phyloP scores from a whole-genome alignment of 305 asterid genomes.

The Fraxinus greggii region DNA sequence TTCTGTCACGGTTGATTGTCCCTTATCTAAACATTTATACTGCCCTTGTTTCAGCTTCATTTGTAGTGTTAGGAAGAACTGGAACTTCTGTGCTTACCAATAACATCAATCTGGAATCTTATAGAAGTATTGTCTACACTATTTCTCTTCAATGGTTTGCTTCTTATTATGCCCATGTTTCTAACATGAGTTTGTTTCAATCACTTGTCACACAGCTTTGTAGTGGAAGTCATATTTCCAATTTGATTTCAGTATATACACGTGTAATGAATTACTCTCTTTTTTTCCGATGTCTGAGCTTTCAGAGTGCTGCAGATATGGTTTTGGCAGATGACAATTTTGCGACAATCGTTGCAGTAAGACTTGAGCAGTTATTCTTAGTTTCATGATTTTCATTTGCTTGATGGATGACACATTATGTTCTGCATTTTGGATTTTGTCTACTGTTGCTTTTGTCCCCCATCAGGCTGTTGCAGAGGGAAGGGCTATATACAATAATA shows the following conservation, averaged over 20 bases:
- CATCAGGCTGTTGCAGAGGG: slow-evolving; percentile 99
- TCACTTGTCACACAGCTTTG: slow-evolving; percentile 7
- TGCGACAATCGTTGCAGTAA: slow-evolving; percentile 96
- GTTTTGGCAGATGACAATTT: slow-evolving; percentile 97
- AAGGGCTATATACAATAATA: slow-evolving; percentile 95
- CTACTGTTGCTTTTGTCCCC: slow-evolving; percentile 24
- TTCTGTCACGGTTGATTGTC: not conserved
- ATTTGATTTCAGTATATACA: slow-evolving; percentile 15
- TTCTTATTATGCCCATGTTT: slow-evolving; percentile 11
- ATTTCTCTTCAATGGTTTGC: slow-evolving; percentile 8
- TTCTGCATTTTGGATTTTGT: slow-evolving; percentile 14
- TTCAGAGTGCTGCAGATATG: slow-evolving; percentile 99
- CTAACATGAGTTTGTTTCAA: not conserved
- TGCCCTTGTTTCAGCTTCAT: not conserved
- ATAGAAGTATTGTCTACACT: not conserved
- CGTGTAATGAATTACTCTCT: slow-evolving; percentile 17
- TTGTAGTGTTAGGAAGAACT: slow-evolving; percentile 10
- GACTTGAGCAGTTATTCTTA: slow-evolving; percentile 26
- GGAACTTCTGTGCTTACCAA: not conserved
- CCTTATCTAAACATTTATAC: not conserved
- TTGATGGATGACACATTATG: slow-evolving; percentile 15
- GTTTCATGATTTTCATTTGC: slow-evolving; percentile 23
- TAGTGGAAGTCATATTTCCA: slow-evolving; percentile 3
- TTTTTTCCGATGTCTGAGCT: slow-evolving; percentile 28
- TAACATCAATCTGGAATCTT: not conserved